These are phyloP conservation scores for Citeromyces hawaiiensis DNA, from an alignment of 1,139 yeast species.

Conservation along the genomic window DNA sequence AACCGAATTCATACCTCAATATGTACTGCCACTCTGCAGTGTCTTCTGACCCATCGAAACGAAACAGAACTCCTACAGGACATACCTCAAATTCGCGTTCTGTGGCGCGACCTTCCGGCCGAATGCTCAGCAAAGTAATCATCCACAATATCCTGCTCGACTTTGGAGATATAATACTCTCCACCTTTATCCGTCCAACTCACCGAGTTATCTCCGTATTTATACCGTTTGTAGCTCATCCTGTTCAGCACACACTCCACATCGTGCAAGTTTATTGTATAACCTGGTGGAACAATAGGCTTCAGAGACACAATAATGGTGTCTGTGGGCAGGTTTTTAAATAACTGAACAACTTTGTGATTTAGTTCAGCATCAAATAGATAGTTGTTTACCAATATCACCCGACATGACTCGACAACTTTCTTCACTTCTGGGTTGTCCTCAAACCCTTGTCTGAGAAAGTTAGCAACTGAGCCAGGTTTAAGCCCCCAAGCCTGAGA, in stretches of 20 bases:
- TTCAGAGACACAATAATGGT: slow-evolving; percentile 68
- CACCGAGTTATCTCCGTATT: slow-evolving; percentile 60
- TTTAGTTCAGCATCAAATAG: slow-evolving; percentile 67
- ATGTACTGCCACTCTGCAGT: too few species aligned
- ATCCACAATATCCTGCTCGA: slow-evolving; percentile 29
- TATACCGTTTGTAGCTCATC: slow-evolving; percentile 48
- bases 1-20: too few species aligned
- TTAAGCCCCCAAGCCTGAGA: slow-evolving; percentile 50
- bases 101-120: slow-evolving; percentile 1
- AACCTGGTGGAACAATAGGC: slow-evolving; percentile 53
- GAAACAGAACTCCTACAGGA: too few species aligned
- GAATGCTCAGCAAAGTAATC: slow-evolving; percentile 18
- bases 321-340: slow-evolving; percentile 50
- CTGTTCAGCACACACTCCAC: slow-evolving; percentile 52
- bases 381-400: slow-evolving; percentile 70
- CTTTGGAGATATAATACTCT: slow-evolving; percentile 66
- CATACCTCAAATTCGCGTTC: background rate
- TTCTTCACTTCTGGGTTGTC: slow-evolving; percentile 41
- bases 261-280: slow-evolving; percentile 36
- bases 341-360: slow-evolving; percentile 50
- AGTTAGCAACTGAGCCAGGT: slow-evolving; percentile 41
- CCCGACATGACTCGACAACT: slow-evolving; percentile 50
- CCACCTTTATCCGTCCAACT: slow-evolving; percentile 90
- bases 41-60: too few species aligned
- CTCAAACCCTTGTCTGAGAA: slow-evolving; percentile 60